Percentiles rank a stretch among this genome's conserved stretches.
Conservation (phyloP, 768 basidiomycete genomes). For the Crassisporium funariophilum region DNA sequence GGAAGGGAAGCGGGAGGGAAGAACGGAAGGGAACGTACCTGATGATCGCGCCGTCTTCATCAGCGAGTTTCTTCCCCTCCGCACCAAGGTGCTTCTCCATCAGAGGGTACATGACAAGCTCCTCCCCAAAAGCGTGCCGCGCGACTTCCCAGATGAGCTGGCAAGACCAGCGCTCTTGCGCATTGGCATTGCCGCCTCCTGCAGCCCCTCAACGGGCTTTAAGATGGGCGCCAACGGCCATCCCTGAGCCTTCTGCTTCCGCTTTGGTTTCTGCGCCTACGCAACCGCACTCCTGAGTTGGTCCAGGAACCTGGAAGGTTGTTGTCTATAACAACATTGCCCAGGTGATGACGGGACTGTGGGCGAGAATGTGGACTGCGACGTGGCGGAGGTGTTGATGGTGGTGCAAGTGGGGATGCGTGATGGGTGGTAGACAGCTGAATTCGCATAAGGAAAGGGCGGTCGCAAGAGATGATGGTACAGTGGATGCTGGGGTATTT, state of each 20-base stretch:
- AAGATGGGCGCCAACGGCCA: conserved; percentile 13
- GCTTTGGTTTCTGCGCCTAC: conserved; percentile 42
- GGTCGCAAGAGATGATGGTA: conserved; percentile 48
- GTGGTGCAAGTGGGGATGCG: conserved; percentile 13
- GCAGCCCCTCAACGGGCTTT: conserved; percentile 12
- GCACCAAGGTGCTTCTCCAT: conserved; percentile 59
- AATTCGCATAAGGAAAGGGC: conserved; percentile 33
- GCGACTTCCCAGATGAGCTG: conserved; percentile 65
- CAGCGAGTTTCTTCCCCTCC: conserved; percentile 50
- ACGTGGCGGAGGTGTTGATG: conserved; percentile 7
- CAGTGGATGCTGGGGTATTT: conserved; percentile 60
- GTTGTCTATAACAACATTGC: conserved; percentile 12
- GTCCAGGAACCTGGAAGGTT: conserved; percentile 16
- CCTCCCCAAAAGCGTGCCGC: conserved; percentile 62
- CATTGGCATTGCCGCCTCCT: conserved; percentile 40
- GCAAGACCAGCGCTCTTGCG: conserved; percentile 53
- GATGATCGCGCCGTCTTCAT: conserved; percentile 59
- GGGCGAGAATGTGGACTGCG: conserved; percentile 5
- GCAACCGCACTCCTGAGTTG: conserved; percentile 21
- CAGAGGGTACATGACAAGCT: conserved; percentile 64
- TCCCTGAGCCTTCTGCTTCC: conserved; percentile 33
- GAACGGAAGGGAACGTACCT: too few relatives aligned
- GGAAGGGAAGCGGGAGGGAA: too few relatives aligned
- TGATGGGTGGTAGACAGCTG: conserved; percentile 34
- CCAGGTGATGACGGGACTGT: background rate